Evolutionary conservation across 2,329 filamentous ascomycete genomes (phyloP), one percentile per base, ranked within the genome.

Genomic region (Magnaporthiopsis rhizophila): DNA sequence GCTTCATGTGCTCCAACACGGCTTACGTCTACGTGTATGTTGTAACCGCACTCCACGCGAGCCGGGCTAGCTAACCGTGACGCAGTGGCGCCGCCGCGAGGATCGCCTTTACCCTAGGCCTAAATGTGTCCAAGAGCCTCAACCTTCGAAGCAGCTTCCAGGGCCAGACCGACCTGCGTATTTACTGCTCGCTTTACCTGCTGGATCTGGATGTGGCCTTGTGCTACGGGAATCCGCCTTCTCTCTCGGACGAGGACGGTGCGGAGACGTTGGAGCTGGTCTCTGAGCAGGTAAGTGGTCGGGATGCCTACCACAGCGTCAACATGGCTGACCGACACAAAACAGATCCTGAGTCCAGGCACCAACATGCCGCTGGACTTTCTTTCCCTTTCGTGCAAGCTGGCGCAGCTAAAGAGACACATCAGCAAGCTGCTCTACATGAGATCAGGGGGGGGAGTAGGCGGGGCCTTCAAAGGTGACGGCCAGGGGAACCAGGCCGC

Each of bases 281-380:
- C 0, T 66, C 68, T 0, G 69, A 71, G 58, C 66, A 69, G 59
- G 68, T 69, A 62, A 36, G 28, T 61, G 38, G 4, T 18, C 15
- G 8, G 34, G 6, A 15, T n/a, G 15, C 38, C 18, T 53, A 11
- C 7, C 7, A 53, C 18, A 9, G 36, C 36, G 15, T 15, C 32
- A 13, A 24, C 21, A 21, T 62, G 9, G 18, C 62, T 63, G 62
- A 60, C 58, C 4, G 32, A 56, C 32, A 26, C 4, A 21, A 34
- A 53, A 30, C 67, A 71, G 67, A 70, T 72, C 3, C 68, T 72
- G 1, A 68, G 69, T 15, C 68, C 70, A 2, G 70, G 70, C 3
- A 70, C 69, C 13, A 68, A 70, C 60, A 71, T 72, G 68, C 70
- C 70, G 0, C 67, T 71, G 3, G 67, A 69, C 62, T 72, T 70